Conservation (phyloP, 192 early-diverging fungal species). For the Phycomyces blakesleeanus region DNA sequence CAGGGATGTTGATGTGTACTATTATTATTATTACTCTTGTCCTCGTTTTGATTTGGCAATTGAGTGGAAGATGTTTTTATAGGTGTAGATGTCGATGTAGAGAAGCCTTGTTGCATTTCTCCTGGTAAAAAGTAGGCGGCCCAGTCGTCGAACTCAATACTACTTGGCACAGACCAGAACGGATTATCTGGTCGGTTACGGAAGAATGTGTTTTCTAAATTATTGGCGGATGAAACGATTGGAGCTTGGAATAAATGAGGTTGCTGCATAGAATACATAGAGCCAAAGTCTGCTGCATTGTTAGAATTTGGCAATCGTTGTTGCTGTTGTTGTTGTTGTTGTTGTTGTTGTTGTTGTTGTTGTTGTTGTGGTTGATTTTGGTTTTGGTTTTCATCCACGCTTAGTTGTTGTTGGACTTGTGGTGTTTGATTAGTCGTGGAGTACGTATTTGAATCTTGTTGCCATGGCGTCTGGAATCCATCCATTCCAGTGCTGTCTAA, state of each 20-base stretch:
- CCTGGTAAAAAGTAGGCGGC: conserved; percentile 28
- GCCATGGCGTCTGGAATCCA: background rate
- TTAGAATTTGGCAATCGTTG: background rate
- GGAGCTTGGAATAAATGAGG: background rate
- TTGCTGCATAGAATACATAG: background rate
- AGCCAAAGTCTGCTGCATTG: background rate
- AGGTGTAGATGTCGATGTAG: no score
- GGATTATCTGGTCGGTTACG: conserved; percentile 34
- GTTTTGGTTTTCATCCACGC: background rate
- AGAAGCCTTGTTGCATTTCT: conserved; percentile 4
- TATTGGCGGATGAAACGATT: background rate
- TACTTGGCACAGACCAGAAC: conserved; percentile 36
- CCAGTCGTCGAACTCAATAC: conserved; percentile 35
- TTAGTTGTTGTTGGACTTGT: conserved; percentile 1
- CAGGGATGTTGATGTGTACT: no score
- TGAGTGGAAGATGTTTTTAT: no score
- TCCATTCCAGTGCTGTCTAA: background rate
- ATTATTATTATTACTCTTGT: no score
- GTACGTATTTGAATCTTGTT: background rate
- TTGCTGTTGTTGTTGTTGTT: conserved; percentile 1
- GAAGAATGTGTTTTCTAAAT: conserved; percentile 14
- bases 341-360: background rate
- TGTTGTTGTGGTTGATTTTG: background rate
- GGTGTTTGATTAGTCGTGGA: background rate
- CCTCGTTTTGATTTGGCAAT: no score